Evolutionary conservation across 2,329 filamentous ascomycete species (phyloP).

Genomic region (Scleromitrula shiraiana): DNA sequence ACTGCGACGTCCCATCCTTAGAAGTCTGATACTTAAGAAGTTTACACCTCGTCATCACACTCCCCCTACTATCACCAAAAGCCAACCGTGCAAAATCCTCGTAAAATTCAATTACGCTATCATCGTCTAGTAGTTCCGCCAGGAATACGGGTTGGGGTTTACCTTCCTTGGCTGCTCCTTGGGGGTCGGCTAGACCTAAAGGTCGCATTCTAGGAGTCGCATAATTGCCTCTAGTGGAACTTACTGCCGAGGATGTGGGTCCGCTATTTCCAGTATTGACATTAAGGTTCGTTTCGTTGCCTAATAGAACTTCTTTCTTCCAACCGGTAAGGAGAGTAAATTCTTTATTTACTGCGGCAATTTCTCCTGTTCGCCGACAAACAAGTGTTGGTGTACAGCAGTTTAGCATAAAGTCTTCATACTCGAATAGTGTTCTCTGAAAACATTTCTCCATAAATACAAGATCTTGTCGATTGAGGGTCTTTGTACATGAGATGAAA

Average conservation of each 20-base stretch:
- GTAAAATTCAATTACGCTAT: conserved; percentile 89
- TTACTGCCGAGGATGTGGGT: conserved; percentile 14
- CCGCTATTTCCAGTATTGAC: conserved; percentile 51
- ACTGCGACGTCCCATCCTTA: conserved; percentile 42
- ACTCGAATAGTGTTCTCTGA: conserved; percentile 85
- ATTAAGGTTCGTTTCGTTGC: conserved; percentile 81
- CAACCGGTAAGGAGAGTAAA: conserved; percentile 94
- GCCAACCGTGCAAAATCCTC: conserved; percentile 90
- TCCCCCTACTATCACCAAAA: conserved; percentile 83
- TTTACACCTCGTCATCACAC: conserved; percentile 74
- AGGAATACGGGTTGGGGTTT: conserved; percentile 76
- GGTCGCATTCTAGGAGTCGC: conserved; percentile 45
- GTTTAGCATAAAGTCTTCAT: conserved; percentile 84
- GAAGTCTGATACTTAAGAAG: conserved; percentile 78
- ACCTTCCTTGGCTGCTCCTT: conserved; percentile 34
- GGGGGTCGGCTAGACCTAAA: conserved; percentile 33
- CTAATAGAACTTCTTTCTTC: conserved; percentile 82
- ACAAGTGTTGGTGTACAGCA: conserved; percentile 88
- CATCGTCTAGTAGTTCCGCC: conserved; percentile 86
- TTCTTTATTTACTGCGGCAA: conserved; percentile 93
- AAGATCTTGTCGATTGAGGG: conserved; percentile 79
- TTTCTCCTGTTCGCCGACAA: conserved; percentile 83
- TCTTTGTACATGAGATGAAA: conserved; percentile 85
- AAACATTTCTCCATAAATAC: conserved; percentile 98
- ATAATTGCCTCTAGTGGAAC: conserved; percentile 36